These are phyloP conservation scores for Fusarium tupiense DNA, from an alignment of 2,329 filamentous ascomycete genomes.

Conservation along the genomic window DNA sequence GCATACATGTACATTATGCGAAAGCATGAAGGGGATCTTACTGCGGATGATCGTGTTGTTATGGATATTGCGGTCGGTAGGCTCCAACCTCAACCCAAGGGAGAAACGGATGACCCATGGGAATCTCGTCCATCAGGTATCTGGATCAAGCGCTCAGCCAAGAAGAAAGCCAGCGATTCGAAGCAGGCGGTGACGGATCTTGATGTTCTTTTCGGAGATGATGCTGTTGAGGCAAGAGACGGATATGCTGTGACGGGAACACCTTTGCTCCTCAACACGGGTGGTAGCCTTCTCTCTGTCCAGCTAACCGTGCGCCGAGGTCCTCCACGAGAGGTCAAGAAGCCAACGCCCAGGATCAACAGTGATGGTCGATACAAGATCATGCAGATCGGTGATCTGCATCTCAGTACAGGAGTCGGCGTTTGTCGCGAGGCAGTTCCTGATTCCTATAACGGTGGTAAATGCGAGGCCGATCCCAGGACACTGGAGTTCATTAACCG, in stretches of 20 bases:
- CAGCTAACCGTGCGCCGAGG: constrained; percentile 84
- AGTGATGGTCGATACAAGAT: constrained; percentile 98
- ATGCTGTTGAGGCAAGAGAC: constrained; percentile 87
- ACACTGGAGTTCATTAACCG: constrained; percentile 89
- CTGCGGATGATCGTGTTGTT: constrained; percentile 78
- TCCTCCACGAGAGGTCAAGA: constrained; percentile 68
- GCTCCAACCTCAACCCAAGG: constrained; percentile 67
- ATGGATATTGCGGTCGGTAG: constrained; percentile 81
- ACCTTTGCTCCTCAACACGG: constrained; percentile 74
- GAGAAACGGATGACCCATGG: constrained; percentile 72
- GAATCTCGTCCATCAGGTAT: constrained; percentile 80
- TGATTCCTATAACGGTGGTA: constrained; percentile 73
- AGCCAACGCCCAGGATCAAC: constrained; percentile 78
- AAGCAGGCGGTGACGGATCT: constrained; percentile 80
- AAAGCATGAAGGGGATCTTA: constrained; percentile 86
- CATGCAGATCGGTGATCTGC: constrained; percentile 93
- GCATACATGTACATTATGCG: constrained; percentile 85
- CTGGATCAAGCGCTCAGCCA: constrained; percentile 82
- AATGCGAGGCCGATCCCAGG: constrained; percentile 90
- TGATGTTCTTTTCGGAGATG: constrained; percentile 88
- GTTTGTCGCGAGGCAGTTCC: constrained; percentile 88
- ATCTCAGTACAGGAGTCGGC: constrained; percentile 90
- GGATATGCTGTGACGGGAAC: constrained; percentile 85
- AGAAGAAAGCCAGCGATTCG: constrained; percentile 78
- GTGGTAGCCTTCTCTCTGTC: constrained; percentile 70